A percentile compares a stretch with the other conserved stretches of the same genome.
Conservation (phyloP, 2,329 filamentous ascomycete genomes). For the Phialocephala subalpina region DNA sequence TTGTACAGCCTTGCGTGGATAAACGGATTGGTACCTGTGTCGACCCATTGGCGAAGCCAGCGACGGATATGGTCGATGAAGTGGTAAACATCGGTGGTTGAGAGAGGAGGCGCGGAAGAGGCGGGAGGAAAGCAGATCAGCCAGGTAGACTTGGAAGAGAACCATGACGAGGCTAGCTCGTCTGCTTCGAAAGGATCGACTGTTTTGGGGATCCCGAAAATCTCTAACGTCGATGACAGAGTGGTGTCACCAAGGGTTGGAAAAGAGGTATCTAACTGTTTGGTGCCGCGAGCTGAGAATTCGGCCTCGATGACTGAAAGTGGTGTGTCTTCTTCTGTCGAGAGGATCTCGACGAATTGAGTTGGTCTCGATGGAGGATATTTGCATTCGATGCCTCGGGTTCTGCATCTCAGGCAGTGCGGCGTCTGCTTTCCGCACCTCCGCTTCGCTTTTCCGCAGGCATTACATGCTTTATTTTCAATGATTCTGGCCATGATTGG, state of each 20-base stretch:
- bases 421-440: constrained; percentile 28
- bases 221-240: background rate
- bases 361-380: constrained; percentile 24
- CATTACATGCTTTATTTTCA: constrained; percentile 24
- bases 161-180: constrained; percentile 11
- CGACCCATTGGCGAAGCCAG: constrained; percentile 41
- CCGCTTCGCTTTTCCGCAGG: constrained; percentile 28
- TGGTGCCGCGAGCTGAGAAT: background rate
- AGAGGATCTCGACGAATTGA: constrained; percentile 1
- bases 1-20: constrained; percentile 43
- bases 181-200: background rate
- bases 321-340: constrained; percentile 5
- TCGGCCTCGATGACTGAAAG: background rate
- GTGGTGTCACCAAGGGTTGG: too few species aligned
- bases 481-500: constrained; percentile 15
- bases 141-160: constrained; percentile 29
- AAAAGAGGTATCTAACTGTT: background rate
- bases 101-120: too few species aligned
- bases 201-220: background rate
- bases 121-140: constrained; percentile 16
- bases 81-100: constrained; percentile 35
- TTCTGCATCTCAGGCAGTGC: constrained; percentile 21
- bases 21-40: constrained; percentile 39
- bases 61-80: constrained; percentile 36
- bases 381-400: constrained; percentile 20